These are phyloP conservation scores for Coprinellus micaceus DNA, from an alignment of 768 basidiomycete genomes.

Conservation along the genomic window DNA sequence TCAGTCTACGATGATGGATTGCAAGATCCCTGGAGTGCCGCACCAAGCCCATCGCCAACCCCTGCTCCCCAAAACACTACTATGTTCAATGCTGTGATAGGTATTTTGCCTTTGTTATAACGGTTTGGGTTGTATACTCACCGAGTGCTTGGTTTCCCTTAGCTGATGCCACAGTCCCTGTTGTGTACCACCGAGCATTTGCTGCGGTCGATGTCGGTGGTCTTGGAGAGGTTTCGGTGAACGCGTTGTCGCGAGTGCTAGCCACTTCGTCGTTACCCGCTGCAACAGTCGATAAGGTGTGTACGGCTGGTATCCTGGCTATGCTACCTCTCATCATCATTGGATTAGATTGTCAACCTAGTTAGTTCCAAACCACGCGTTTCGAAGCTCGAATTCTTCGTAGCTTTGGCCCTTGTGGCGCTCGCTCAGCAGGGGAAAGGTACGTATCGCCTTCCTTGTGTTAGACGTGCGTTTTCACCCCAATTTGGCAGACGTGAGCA, in stretches of 20 bases:
- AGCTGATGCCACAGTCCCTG: conserved; percentile 81
- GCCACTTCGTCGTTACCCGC: conserved; percentile 77
- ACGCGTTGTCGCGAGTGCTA: conserved; percentile 75
- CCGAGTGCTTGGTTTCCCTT: not conserved
- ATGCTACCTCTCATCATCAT: too few relatives aligned
- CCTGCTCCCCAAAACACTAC: conserved; percentile 47
- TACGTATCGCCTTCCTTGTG: conserved; percentile 23
- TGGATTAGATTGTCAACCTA: conserved; percentile 87
- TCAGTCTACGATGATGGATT: conserved; percentile 74
- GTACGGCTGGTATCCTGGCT: conserved; percentile 11
- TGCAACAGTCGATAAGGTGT: conserved; percentile 76
- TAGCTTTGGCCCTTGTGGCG: conserved; percentile 83
- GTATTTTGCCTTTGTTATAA: conserved; percentile 1
- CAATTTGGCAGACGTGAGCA: conserved; percentile 57
- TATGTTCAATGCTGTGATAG: conserved; percentile 64
- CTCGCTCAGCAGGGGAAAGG: conserved; percentile 82
- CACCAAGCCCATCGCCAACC: conserved; percentile 68
- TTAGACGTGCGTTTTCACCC: not conserved
- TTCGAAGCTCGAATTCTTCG: conserved; percentile 87
- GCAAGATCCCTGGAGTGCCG: conserved; percentile 75
- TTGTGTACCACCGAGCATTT: conserved; percentile 72
- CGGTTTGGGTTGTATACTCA: not conserved
- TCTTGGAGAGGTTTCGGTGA: conserved; percentile 78
- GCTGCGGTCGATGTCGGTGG: conserved; percentile 66
- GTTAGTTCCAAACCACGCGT: conserved; percentile 79